These are phyloP conservation scores for Alternaria gansuensis DNA, from an alignment of 2,329 filamentous ascomycete species.

Conservation along the genomic window DNA sequence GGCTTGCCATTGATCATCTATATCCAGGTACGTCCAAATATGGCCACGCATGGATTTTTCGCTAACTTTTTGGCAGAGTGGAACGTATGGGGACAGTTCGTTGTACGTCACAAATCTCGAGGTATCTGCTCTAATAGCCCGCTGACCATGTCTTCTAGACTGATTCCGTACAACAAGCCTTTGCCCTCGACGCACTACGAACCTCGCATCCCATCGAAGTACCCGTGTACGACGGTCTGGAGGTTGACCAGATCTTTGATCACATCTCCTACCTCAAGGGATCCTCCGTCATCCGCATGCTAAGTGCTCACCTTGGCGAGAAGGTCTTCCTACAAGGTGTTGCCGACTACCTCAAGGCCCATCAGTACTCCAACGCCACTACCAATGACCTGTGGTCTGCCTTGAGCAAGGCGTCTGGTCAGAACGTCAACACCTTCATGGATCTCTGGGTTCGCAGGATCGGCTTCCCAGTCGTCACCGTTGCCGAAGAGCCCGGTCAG, in stretches of 20 bases:
- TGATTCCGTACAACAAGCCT: constrained; percentile 91
- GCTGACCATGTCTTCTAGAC: constrained; percentile 64
- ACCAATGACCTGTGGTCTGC: constrained; percentile 92
- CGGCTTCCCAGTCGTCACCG: constrained; percentile 88
- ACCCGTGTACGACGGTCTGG: constrained; percentile 88
- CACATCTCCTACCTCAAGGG: constrained; percentile 96
- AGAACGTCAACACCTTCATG: constrained; percentile 89
- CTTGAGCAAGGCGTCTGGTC: constrained; percentile 83
- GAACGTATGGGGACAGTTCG: constrained; percentile 98
- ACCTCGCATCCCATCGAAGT: constrained; percentile 97
- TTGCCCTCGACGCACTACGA: constrained; percentile 86
- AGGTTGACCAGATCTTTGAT: constrained; percentile 98
- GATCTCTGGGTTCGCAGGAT: constrained; percentile 94
- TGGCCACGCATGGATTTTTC: neutral
- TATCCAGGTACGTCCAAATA: constrained; percentile 69
- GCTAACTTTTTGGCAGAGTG: constrained; percentile 68
- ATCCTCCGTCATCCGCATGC: constrained; percentile 95
- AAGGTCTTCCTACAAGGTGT: constrained; percentile 92
- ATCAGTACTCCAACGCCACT: constrained; percentile 89
- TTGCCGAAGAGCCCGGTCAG: constrained; percentile 83
- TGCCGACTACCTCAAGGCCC: constrained; percentile 84
- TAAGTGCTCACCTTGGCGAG: constrained; percentile 86
- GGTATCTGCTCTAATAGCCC: constrained; percentile 56
- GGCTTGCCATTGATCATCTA: constrained; percentile 88
- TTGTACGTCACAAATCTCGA: constrained; percentile 69